A percentile compares a stretch with the other conserved stretches of the same genome.
phyloP scores from a whole-genome alignment of 345 rosid genomes.

The Acer campestre region DNA sequence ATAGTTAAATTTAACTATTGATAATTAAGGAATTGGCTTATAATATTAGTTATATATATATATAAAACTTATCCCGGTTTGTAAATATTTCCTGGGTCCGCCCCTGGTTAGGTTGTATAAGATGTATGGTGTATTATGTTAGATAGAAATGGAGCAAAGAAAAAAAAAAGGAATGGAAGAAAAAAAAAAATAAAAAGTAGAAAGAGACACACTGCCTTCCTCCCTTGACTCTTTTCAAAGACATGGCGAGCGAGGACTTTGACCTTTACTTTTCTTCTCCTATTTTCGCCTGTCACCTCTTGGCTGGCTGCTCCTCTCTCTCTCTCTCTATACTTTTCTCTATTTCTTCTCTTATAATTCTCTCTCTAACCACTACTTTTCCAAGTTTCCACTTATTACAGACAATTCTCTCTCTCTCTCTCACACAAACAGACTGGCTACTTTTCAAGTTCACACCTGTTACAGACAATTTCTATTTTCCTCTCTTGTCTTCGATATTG shows the following conservation, averaged over 20 bases:
- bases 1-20: too few relatives aligned
- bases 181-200: neutral
- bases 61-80: too few relatives aligned
- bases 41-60: too few relatives aligned
- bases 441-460: too few relatives aligned
- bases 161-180: neutral
- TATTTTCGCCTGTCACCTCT: neutral
- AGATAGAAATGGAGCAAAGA: neutral
- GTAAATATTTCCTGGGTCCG: too few relatives aligned
- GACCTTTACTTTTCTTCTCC: slow-evolving; percentile 50
- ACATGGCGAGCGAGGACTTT: slow-evolving; percentile 44
- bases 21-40: too few relatives aligned
- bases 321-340: neutral
- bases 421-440: too few relatives aligned
- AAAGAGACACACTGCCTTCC: slow-evolving; percentile 33
- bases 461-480: too few relatives aligned
- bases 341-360: neutral
- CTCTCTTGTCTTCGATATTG: neutral
- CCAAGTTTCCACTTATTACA: neutral
- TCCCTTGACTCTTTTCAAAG: slow-evolving; percentile 56
- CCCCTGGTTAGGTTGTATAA: too few relatives aligned
- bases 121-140: too few relatives aligned
- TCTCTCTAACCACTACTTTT: slow-evolving; percentile 25
- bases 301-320: slow-evolving; percentile 22
- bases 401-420: slow-evolving; percentile 7